Conservation (phyloP, 2,329 filamentous ascomycete genomes). For the Volutella citrinella region DNA sequence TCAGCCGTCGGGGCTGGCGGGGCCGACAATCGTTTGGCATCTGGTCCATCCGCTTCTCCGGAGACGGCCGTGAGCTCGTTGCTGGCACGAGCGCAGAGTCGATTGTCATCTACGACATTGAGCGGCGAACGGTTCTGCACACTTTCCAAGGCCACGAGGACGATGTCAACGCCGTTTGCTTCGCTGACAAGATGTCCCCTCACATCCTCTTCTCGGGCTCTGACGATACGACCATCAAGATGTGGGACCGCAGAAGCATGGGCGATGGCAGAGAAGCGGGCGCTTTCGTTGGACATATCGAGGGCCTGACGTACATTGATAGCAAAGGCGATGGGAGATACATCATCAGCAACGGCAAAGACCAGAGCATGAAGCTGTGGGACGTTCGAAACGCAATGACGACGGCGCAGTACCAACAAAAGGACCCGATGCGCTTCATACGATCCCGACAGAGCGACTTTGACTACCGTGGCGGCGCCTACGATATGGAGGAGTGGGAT, state of each 20-base stretch:
- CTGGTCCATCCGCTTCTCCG: conserved; percentile 90
- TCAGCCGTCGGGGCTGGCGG: conserved; percentile 24
- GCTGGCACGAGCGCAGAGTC: conserved; percentile 78
- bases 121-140: conserved; percentile 71
- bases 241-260: conserved; percentile 94
- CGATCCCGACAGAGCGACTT: conserved; percentile 58
- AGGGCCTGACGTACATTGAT: conserved; percentile 67
- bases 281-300: conserved; percentile 64
- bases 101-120: conserved; percentile 90
- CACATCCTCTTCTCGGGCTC: conserved; percentile 96
- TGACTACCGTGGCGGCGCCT: conserved; percentile 70
- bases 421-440: conserved; percentile 54
- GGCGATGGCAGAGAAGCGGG: conserved; percentile 72
- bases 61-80: conserved; percentile 85
- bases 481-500: conserved; percentile 60
- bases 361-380: conserved; percentile 97
- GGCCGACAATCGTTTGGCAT: conserved; percentile 55
- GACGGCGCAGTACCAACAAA: conserved; percentile 57
- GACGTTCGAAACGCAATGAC: conserved; percentile 87
- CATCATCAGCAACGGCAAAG: conserved; percentile 90
- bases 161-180: conserved; percentile 96
- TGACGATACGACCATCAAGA: conserved; percentile 89
- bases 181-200: conserved; percentile 82
- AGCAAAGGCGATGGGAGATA: conserved; percentile 73
- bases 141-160: conserved; percentile 75